Evolutionary conservation across 2,329 filamentous ascomycete species (phyloP).

Genomic region (Didymella keratinophila): DNA sequence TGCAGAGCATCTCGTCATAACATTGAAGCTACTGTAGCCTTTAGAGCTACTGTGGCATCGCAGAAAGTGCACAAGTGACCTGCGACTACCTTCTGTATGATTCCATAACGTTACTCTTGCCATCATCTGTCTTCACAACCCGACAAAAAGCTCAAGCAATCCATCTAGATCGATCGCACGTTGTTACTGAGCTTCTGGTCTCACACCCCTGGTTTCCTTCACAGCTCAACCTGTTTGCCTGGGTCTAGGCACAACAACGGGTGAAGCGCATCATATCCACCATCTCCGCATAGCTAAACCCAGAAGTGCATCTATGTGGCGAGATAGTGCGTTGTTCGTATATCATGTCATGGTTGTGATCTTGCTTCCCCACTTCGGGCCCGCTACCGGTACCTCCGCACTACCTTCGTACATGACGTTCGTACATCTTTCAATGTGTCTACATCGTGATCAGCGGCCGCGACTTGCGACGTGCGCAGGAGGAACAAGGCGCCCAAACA

Average conservation of each 20-base stretch:
- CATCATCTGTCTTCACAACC: background rate
- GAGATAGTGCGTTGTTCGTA: background rate
- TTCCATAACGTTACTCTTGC: background rate
- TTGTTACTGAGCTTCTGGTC: background rate
- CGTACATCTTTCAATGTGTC: slow-evolving; percentile 3
- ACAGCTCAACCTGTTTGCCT: background rate
- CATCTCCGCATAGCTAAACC: background rate
- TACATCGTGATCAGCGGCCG: background rate
- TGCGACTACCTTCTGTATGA: no score
- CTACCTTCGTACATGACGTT: slow-evolving; percentile 5
- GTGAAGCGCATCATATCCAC: background rate
- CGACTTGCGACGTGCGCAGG: background rate
- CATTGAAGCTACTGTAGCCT: background rate
- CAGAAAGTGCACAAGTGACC: no score
- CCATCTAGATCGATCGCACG: background rate
- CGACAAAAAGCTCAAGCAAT: background rate
- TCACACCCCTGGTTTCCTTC: background rate
- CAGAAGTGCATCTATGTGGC: background rate
- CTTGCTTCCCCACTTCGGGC: slow-evolving; percentile 5
- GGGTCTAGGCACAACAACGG: background rate
- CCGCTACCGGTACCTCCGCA: background rate
- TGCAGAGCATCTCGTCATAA: background rate
- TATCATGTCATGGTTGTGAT: background rate
- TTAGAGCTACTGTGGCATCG: background rate
- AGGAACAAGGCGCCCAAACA: background rate